These are phyloP conservation scores for Rhynchospora tenuis DNA, from an alignment of 176 grass and related monocot genomes.

Conservation along the genomic window DNA sequence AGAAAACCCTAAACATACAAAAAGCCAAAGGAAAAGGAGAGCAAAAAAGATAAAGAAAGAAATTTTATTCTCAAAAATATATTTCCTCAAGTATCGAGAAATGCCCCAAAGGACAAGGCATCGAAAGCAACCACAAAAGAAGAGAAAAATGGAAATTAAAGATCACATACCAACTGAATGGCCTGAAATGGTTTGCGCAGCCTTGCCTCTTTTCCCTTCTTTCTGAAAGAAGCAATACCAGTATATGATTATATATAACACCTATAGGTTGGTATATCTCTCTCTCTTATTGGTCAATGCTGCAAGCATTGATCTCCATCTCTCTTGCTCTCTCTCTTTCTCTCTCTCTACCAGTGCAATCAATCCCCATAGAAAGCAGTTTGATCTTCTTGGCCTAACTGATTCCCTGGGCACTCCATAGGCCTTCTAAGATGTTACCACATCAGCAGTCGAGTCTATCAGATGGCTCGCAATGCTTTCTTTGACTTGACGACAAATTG, in stretches of 20 bases:
- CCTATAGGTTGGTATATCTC: neutral
- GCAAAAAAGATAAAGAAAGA: neutral
- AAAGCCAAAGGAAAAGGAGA: neutral
- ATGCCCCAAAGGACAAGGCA: neutral
- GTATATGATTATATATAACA: neutral
- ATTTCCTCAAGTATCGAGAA: neutral
- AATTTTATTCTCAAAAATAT: neutral
- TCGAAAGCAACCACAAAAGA: neutral
- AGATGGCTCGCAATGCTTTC: neutral
- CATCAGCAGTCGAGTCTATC: neutral
- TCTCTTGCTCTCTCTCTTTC: neutral
- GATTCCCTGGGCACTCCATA: neutral
- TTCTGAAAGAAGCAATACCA: conserved; percentile 8
- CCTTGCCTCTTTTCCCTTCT: conserved; percentile 15
- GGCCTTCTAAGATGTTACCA: neutral
- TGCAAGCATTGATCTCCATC: neutral
- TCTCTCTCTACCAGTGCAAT: neutral
- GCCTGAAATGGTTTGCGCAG: neutral
- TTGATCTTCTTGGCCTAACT: neutral
- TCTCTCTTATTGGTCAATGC: conserved; percentile 5
- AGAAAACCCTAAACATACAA: neutral
- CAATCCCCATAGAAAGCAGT: neutral
- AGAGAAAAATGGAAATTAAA: neutral
- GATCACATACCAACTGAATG: conserved; percentile 5
- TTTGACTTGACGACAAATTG: neutral